Percentiles rank a stretch among this genome's conserved stretches.
Evolutionary conservation across 1,284 basidiomycete genomes (phyloP).

Genomic region (Cutaneotrichosporon arboriforme): DNA sequence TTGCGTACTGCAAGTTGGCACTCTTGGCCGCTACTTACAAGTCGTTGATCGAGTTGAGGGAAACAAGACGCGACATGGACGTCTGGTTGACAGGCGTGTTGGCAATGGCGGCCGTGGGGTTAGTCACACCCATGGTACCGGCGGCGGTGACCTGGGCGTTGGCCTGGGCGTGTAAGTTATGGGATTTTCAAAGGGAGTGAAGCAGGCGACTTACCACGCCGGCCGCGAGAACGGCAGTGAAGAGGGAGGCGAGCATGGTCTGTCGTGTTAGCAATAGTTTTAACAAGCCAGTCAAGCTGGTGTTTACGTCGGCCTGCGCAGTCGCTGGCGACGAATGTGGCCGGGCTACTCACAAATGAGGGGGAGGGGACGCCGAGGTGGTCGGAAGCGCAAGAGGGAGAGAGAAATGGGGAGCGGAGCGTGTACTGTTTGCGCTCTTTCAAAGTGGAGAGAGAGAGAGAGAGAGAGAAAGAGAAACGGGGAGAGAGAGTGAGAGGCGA

Average conservation of each 20-base stretch:
- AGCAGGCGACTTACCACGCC: constrained; percentile 6
- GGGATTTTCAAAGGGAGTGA: not conserved
- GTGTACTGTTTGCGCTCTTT: too few relatives aligned
- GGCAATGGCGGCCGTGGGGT: constrained; percentile 36
- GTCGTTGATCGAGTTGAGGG: constrained; percentile 46
- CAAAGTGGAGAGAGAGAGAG: too few relatives aligned
- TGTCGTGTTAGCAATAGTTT: not conserved
- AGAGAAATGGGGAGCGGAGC: too few relatives aligned
- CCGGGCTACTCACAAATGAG: too few relatives aligned
- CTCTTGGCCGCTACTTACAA: constrained; percentile 37
- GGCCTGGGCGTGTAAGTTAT: constrained; percentile 13
- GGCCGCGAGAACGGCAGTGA: not conserved
- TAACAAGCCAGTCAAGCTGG: too few relatives aligned
- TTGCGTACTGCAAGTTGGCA: not conserved
- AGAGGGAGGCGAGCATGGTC: not conserved
- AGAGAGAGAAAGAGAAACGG: too few relatives aligned
- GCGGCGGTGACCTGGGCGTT: constrained; percentile 43
- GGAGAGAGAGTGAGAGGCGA: too few relatives aligned
- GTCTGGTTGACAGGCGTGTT: constrained; percentile 46
- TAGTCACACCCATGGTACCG: constrained; percentile 42
- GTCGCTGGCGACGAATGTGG: too few relatives aligned
- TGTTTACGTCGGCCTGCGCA: too few relatives aligned
- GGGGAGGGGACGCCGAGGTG: too few relatives aligned
- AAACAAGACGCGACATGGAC: constrained; percentile 42
- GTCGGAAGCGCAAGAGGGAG: too few relatives aligned